Percentiles rank a stretch among this genome's conserved stretches.
Evolutionary conservation across 495 filamentous ascomycete species (phyloP).

Genomic region (Geopyxis carbonaria): DNA sequence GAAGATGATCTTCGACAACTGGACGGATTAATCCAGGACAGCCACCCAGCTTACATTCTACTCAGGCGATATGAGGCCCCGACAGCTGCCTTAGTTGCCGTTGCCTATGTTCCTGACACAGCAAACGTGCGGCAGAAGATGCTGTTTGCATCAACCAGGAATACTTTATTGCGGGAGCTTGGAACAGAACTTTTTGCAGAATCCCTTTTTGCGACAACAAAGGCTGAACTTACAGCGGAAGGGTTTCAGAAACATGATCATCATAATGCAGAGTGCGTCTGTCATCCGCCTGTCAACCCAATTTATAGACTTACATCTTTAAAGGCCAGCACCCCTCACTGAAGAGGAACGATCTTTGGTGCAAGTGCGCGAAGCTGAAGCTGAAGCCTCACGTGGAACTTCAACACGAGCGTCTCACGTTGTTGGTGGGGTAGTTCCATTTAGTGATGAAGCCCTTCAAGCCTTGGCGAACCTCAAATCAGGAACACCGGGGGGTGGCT

Average conservation of each 20-base stretch:
- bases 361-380: slow-evolving; percentile 63
- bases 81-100: slow-evolving; percentile 44
- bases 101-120: slow-evolving; percentile 80
- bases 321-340: slow-evolving; percentile 55
- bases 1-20: slow-evolving; percentile 42
- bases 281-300: slow-evolving; percentile 5
- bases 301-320: neutral
- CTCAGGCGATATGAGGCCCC: slow-evolving; percentile 46
- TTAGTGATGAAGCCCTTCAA: slow-evolving; percentile 49
- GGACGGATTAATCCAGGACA: slow-evolving; percentile 46
- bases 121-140: slow-evolving; percentile 91
- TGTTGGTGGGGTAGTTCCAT: slow-evolving; percentile 29
- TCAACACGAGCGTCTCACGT: neutral
- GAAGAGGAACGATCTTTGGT: slow-evolving; percentile 70
- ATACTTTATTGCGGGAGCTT: slow-evolving; percentile 69
- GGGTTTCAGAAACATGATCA: slow-evolving; percentile 66
- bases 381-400: slow-evolving; percentile 54
- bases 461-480: slow-evolving; percentile 44
- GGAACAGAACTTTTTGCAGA: slow-evolving; percentile 75
- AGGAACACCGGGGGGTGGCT: too few relatives aligned
- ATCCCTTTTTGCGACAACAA: slow-evolving; percentile 57
- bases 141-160: slow-evolving; percentile 76
- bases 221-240: slow-evolving; percentile 49
- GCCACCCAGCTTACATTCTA: slow-evolving; percentile 67
- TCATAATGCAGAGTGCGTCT: slow-evolving; percentile 37